These are phyloP conservation scores for Cercospora sesami DNA, from an alignment of 2,329 filamentous ascomycete genomes.

Conservation along the genomic window DNA sequence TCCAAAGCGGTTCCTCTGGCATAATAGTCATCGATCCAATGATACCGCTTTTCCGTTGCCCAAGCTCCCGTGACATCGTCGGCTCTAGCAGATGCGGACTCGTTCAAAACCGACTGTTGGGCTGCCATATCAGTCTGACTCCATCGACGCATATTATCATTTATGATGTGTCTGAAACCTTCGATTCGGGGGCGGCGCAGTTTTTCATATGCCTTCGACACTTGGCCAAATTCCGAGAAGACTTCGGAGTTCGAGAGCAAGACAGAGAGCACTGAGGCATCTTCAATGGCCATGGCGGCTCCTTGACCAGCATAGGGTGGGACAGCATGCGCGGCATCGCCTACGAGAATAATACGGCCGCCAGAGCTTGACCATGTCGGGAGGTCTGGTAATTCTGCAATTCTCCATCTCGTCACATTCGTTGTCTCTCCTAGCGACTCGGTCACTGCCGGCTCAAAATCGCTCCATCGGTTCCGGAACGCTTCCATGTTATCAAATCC, in stretches of 20 bases:
- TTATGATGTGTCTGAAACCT: conserved; percentile 14
- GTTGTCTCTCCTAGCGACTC: conserved; percentile 6
- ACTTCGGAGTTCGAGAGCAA: neutral
- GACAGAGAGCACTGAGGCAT: conserved; percentile 11
- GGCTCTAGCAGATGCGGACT: neutral
- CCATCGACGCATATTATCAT: conserved; percentile 9
- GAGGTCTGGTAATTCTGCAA: conserved; percentile 16
- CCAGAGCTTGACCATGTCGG: conserved; percentile 14
- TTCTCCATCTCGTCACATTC: conserved; percentile 8
- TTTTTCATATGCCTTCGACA: conserved; percentile 9
- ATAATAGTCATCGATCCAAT: conserved; percentile 17
- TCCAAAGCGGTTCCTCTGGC: conserved; percentile 2
- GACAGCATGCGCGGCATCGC: conserved; percentile 18
- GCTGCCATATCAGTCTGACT: neutral
- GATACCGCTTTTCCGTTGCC: conserved; percentile 7
- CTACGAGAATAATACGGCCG: conserved; percentile 12
- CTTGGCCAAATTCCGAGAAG: neutral
- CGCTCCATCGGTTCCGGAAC: conserved; percentile 10
- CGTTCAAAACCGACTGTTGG: neutral
- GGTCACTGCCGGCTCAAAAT: conserved; percentile 14
- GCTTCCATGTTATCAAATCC: conserved; percentile 7
- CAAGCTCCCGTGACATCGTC: neutral
- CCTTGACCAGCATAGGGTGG: conserved; percentile 20
- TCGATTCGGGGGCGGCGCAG: conserved; percentile 13
- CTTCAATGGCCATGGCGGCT: conserved; percentile 19